Conservation (phyloP, 768 basidiomycete genomes). For the Porphyrellus cyaneotinctus region DNA sequence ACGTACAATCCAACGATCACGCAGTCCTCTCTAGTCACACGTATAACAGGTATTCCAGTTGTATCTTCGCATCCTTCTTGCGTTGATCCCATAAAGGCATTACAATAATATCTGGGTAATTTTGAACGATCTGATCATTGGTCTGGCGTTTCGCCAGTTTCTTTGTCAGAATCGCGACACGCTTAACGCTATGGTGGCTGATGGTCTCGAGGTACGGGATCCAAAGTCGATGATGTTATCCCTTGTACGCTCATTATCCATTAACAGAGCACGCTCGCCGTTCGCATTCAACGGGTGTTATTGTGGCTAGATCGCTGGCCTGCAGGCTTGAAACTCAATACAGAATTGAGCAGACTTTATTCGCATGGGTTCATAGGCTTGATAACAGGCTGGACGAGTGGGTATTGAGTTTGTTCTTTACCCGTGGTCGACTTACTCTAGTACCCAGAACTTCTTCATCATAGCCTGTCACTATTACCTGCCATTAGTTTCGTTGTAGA, state of each 20-base stretch:
- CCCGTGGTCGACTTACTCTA: constrained; percentile 7
- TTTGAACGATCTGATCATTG: constrained; percentile 86
- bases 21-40: constrained; percentile 41
- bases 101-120: constrained; percentile 92
- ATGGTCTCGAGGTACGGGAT: constrained; percentile 39
- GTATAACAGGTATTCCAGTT: constrained; percentile 59
- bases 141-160: constrained; percentile 66
- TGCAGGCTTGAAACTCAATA: constrained; percentile 92
- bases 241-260: neutral
- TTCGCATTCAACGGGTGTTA: constrained; percentile 49
- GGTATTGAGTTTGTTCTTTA: constrained; percentile 25
- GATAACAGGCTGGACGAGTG: constrained; percentile 70
- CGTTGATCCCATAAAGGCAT: constrained; percentile 47
- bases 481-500: constrained; percentile 34
- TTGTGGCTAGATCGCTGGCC: constrained; percentile 95
- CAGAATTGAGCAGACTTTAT: constrained; percentile 85
- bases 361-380: constrained; percentile 65
- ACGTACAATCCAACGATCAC: constrained; percentile 34
- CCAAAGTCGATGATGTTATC: neutral
- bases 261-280: constrained; percentile 22
- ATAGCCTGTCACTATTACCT: constrained; percentile 19
- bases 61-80: neutral
- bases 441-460: constrained; percentile 18
- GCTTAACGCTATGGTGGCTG: constrained; percentile 40
- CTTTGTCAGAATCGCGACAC: constrained; percentile 58